These are phyloP conservation scores for Ophiostoma tasmaniense DNA, from an alignment of 2,329 filamentous ascomycete genomes.

Conservation along the genomic window DNA sequence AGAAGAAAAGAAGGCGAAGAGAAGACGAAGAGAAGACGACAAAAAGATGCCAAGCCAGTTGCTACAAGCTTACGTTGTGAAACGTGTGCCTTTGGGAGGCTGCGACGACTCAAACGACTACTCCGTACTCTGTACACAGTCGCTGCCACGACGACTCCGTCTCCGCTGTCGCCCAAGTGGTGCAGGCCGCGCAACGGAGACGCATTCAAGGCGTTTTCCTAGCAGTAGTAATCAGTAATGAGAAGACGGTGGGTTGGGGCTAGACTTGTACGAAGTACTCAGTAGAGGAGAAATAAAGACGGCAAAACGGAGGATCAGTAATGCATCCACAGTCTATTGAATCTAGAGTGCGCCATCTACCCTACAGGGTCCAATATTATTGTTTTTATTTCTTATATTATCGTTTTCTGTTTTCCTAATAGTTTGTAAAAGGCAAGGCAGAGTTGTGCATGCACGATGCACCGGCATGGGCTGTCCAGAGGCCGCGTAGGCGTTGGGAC, in stretches of 20 bases:
- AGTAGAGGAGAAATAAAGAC: background rate
- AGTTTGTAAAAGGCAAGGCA: background rate
- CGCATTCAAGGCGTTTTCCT: background rate
- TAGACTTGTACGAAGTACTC: no score
- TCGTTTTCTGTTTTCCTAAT: no score
- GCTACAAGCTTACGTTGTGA: background rate
- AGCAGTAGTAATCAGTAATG: background rate
- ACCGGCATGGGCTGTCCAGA: background rate
- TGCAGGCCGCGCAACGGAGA: background rate
- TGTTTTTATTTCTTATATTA: background rate
- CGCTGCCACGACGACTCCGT: background rate
- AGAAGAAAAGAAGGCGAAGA: background rate
- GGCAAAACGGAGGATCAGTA: background rate
- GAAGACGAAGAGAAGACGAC: background rate
- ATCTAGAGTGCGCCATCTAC: background rate
- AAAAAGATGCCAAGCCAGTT: background rate
- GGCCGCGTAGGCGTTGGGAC: background rate
- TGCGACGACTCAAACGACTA: background rate
- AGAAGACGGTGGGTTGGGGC: background rate
- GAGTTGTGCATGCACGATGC: background rate
- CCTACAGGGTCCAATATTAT: background rate
- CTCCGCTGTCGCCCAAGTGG: background rate
- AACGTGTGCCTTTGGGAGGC: background rate
- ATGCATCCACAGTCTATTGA: background rate
- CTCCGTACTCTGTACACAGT: no score